phyloP scores from a whole-genome alignment of 2,329 filamentous ascomycete species.

The Cytospora paraplurivora region DNA sequence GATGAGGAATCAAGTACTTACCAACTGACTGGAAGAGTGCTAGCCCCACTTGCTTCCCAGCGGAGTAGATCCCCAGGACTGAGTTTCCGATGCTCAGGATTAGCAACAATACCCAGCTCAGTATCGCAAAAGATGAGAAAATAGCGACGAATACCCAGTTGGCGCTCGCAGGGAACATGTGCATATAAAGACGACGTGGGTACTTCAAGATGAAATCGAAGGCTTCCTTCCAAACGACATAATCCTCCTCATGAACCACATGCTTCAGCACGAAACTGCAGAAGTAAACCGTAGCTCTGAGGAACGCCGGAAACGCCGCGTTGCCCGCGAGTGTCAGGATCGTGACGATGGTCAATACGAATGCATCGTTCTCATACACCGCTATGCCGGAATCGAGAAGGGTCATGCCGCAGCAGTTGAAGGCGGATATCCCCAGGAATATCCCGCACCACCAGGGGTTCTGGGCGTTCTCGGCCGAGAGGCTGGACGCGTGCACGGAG shows the following conservation, averaged over 20 bases:
- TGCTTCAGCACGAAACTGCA: slow-evolving; percentile 32
- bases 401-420: slow-evolving; percentile 61
- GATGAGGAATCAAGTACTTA: slow-evolving; percentile 3
- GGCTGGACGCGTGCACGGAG: not conserved
- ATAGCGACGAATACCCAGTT: slow-evolving; percentile 53
- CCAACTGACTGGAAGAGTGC: slow-evolving; percentile 52
- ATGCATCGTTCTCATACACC: slow-evolving; percentile 46
- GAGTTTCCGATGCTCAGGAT: slow-evolving; percentile 55
- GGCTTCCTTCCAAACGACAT: slow-evolving; percentile 42
- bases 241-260: slow-evolving; percentile 39
- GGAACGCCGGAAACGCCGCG: slow-evolving; percentile 54
- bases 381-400: slow-evolving; percentile 56
- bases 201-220: slow-evolving; percentile 57
- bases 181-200: slow-evolving; percentile 61
- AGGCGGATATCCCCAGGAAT: slow-evolving; percentile 58
- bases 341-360: slow-evolving; percentile 36
- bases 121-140: slow-evolving; percentile 50
- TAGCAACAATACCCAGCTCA: slow-evolving; percentile 56
- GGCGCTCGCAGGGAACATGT: slow-evolving; percentile 61
- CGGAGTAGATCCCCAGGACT: slow-evolving; percentile 46
- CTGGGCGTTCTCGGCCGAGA: slow-evolving; percentile 34
- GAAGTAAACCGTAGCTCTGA: slow-evolving; percentile 37
- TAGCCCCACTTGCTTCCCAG: slow-evolving; percentile 50
- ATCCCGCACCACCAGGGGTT: slow-evolving; percentile 59
- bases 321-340: slow-evolving; percentile 49